Base-by-base conservation (phyloP, 768 basidiomycete genomes). In the Termitomyces sp. region DNA sequence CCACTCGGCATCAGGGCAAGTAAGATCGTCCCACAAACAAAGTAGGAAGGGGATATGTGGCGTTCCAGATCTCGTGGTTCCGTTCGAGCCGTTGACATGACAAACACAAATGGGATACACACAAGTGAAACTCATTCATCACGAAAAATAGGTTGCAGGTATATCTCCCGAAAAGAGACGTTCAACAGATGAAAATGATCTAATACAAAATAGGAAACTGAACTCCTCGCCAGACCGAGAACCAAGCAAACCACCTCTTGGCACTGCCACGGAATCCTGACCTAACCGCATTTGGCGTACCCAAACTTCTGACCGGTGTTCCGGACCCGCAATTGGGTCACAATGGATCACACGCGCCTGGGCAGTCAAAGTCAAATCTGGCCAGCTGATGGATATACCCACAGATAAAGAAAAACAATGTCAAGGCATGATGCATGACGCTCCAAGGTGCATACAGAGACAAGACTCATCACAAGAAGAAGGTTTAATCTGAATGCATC, bases 31-130 rank as follows among this genome's bases (percentile, higher is more conserved):
- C 69, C 11, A n/a, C n/a, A n/a, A 46, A 22, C 68, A 68, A 67
- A 28, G 53, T 61, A 63, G 59, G 20, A 66, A 69, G 60, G 66
- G 66, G 68, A 66, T 66, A 67, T 74, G 69, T 69, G 70, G 63
- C 70, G 67, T 74, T n/a, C n/a, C n/a, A n/a, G n/a, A n/a, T n/a
- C 75, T 71, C 74, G 73, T 76, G 75, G 67, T 66, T 74, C 74
- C 73, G 73, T 69, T 68, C 67, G 58, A 72, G 68, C 71, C 72
- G 74, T 75, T 73, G 72, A 74, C 69, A 74, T 75, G 74, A 76
- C 74, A 74, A 62, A 64, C 51, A 60, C 55, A 58, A 61, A 58
- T 28, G 28, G 28, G 28, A 28, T 28, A 28, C 28, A 2, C 28
- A 28, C 28, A 50, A 35, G n/a, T 62, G 60, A 57, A 56, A 53